Evolutionary conservation across 257 asterid genomes (phyloP).

Genomic region (Thymus mandschuricus): DNA sequence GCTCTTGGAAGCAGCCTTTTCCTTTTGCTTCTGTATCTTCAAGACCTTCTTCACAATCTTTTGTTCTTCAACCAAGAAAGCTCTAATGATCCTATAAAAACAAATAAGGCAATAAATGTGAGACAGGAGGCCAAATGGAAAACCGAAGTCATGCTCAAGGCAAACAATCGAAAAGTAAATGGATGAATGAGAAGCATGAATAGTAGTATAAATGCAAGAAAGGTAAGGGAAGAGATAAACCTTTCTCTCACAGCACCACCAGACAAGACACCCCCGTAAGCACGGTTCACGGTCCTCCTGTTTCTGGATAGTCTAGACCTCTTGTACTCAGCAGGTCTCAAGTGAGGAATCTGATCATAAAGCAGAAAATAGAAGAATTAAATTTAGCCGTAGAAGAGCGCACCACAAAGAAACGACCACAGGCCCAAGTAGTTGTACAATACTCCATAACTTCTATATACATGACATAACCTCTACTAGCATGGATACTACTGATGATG

Average conservation of each 20-base stretch:
- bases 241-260: slow-evolving; percentile 63
- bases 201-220: too few relatives aligned
- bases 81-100: slow-evolving; percentile 49
- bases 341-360: slow-evolving; percentile 52
- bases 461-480: neutral
- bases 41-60: slow-evolving; percentile 66
- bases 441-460: neutral
- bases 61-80: slow-evolving; percentile 64
- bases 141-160: neutral
- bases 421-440: neutral
- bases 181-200: neutral
- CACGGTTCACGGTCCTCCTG: slow-evolving; percentile 63
- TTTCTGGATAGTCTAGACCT: slow-evolving; percentile 58
- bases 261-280: slow-evolving; percentile 65
- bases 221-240: slow-evolving; percentile 19
- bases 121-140: neutral
- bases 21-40: slow-evolving; percentile 62
- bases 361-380: neutral
- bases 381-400: neutral
- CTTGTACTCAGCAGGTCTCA: slow-evolving; percentile 68
- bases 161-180: neutral
- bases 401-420: neutral
- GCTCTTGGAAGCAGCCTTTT: slow-evolving; percentile 51
- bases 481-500: neutral
- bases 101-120: neutral